Base-by-base conservation (phyloP, 2,329 filamentous ascomycete species). In the Aspergillus tubingensis region DNA sequence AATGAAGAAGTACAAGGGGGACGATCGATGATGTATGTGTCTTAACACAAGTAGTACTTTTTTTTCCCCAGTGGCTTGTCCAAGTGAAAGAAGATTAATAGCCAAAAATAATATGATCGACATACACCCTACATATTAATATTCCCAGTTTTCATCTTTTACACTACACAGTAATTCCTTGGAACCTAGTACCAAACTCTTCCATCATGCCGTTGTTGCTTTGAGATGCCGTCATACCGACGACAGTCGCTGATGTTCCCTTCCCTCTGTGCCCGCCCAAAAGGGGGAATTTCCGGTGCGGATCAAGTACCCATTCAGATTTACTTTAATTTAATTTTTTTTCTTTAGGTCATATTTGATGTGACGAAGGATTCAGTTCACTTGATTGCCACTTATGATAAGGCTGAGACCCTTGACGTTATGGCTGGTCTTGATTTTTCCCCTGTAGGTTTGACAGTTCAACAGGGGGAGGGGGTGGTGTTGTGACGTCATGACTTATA, bases 181-280 rank as follows among this genome's bases (percentile, higher is more conserved):
- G 43, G 48, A 44, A 41, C 38, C 30, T 25, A 30, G 43, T 49
- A 30, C 49, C 17, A 44, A 23, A 6, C 2, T 27, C 17, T 19
- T 19, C 17, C 17, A 19, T 19, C 17, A 19, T 19, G 17, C 17
- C 17, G 25, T 27, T 27, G 25, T 27, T 27, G 2, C 25, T 27
- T 27, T 27, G 25, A 7, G 7, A 27, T 27, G 54, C 56, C 62
- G 62, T 65, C 63, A 65, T 63, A 63, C 25, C 61, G 61, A 63
- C 63, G 56, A 27, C 25, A 27, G 17, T 19, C 17, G 17, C 17
- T 19, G 17, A 19, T 19, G 17, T 19, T 19, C 17, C 17, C 17
- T 19, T 19, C n/a, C n/a, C n/a, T n/a, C n/a, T n/a, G n/a, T n/a
- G n/a, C n/a, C n/a, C n/a, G n/a, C n/a, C n/a, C n/a, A n/a, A n/a